Conservation (phyloP, 2,329 filamentous ascomycete species). For the Penicillium janthinellum region DNA sequence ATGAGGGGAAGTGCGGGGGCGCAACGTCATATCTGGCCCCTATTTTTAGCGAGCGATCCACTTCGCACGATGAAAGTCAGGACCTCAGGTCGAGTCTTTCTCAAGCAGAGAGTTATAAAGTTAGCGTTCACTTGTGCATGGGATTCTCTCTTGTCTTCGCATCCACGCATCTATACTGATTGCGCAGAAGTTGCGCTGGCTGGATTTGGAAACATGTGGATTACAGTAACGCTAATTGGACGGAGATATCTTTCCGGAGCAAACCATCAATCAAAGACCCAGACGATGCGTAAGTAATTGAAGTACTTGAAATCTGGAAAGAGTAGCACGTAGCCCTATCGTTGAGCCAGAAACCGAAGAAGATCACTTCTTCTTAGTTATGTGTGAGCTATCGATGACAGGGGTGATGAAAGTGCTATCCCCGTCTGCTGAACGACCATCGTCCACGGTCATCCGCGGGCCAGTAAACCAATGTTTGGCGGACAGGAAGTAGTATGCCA, state of each 20-base stretch:
- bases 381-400: neutral
- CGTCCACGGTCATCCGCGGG: slow-evolving; percentile 58
- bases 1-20: neutral
- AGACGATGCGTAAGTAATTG: no score
- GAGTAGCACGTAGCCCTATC: no score
- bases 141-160: no score
- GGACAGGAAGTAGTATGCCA: slow-evolving; percentile 59
- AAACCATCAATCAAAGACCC: neutral
- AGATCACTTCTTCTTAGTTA: neutral
- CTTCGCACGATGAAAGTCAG: neutral
- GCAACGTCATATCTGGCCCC: neutral
- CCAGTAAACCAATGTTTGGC: slow-evolving; percentile 64
- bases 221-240: neutral
- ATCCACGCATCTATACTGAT: no score
- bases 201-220: neutral
- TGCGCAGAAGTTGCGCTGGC: no score
- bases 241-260: neutral
- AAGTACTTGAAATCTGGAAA: no score
- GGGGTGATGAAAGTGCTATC: neutral
- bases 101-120: neutral
- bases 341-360: no score
- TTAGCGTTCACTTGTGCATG: neutral
- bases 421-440: slow-evolving; percentile 1
- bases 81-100: neutral
- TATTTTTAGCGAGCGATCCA: neutral